These are phyloP conservation scores for Drechslerella dactyloides DNA, from an alignment of 2,329 filamentous ascomycete genomes.

Conservation along the genomic window DNA sequence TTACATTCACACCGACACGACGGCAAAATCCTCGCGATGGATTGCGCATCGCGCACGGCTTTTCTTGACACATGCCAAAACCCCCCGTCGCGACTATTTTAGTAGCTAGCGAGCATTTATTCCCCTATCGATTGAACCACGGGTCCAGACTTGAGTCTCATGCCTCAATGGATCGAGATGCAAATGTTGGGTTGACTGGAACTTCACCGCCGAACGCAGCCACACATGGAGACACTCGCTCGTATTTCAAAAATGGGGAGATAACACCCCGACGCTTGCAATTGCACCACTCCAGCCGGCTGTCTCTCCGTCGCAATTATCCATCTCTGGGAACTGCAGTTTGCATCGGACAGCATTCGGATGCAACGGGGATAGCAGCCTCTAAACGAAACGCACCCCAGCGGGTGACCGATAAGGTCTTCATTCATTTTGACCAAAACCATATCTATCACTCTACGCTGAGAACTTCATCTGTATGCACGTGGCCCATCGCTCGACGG, in stretches of 20 bases:
- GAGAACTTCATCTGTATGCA: background rate
- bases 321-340: background rate
- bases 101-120: background rate
- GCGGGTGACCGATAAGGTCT: background rate
- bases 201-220: no score
- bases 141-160: background rate
- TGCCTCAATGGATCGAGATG: background rate
- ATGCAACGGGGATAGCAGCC: background rate
- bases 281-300: no score
- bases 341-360: background rate
- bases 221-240: no score
- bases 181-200: no score
- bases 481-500: background rate
- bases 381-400: background rate
- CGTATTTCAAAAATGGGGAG: no score
- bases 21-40: no score
- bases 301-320: background rate
- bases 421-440: no score
- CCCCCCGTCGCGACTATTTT: background rate
- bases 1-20: no score
- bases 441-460: background rate
- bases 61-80: background rate
- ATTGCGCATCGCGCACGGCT: background rate
- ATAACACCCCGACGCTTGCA: no score
- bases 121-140: background rate